Evolutionary conservation across 805 yeast species (phyloP).

Genomic region (Priceomyces carsonii): DNA sequence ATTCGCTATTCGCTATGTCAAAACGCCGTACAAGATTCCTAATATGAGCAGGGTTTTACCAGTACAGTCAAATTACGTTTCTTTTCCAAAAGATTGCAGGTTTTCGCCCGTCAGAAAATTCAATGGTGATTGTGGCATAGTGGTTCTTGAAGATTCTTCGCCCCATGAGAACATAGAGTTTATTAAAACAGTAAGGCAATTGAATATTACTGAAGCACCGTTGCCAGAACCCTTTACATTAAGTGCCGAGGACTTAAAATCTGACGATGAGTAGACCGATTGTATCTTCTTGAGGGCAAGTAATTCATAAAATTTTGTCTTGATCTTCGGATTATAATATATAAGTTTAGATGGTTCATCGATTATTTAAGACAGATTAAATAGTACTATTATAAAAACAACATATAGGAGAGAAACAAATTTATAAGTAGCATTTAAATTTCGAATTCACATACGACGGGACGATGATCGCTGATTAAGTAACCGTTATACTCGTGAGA

Average conservation of each 20-base stretch:
- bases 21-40: constrained; percentile 66
- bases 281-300: neutral
- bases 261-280: constrained; percentile 19
- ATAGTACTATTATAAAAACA: neutral
- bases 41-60: constrained; percentile 91
- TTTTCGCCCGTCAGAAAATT: constrained; percentile 82
- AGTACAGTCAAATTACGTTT: constrained; percentile 77
- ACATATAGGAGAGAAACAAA: neutral
- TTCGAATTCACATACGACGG: constrained; percentile 22
- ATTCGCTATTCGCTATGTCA: constrained; percentile 52
- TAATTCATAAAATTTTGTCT: constrained; percentile 1
- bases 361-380: too few species aligned
- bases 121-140: constrained; percentile 67
- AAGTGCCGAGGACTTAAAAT: constrained; percentile 54
- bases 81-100: constrained; percentile 73
- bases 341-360: too few species aligned
- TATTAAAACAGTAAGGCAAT: constrained; percentile 83
- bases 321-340: too few species aligned
- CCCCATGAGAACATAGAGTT: constrained; percentile 62
- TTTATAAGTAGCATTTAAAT: constrained; percentile 1
- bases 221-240: constrained; percentile 70
- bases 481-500: constrained; percentile 30
- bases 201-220: constrained; percentile 72
- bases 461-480: constrained; percentile 40
- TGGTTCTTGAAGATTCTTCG: constrained; percentile 64